Evolutionary conservation across 257 asterid species (phyloP).

Genomic region (Penstemon davidsonii): DNA sequence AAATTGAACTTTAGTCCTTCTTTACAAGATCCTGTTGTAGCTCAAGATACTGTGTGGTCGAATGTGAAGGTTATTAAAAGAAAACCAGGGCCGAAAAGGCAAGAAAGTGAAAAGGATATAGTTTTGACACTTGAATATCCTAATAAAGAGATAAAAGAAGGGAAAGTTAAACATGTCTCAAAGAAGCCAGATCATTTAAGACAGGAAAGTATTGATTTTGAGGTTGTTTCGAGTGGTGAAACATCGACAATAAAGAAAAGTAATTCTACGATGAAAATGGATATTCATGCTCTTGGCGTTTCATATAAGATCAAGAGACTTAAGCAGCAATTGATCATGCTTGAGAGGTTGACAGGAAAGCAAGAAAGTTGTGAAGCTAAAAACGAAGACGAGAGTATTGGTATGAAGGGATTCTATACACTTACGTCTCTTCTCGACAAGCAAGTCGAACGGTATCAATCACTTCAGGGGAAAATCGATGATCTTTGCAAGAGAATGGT

Average conservation of each 20-base stretch:
- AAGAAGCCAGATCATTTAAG: conserved; percentile 30
- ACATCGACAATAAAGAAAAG: conserved; percentile 41
- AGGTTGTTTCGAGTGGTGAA: conserved; percentile 32
- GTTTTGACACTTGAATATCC: conserved; percentile 57
- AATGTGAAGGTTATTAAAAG: conserved; percentile 66
- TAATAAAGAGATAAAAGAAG: conserved; percentile 39
- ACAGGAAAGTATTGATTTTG: conserved; percentile 38
- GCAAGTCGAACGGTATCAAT: conserved; percentile 74
- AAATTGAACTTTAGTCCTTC: conserved; percentile 46
- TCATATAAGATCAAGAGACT: conserved; percentile 93
- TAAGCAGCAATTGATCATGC: conserved; percentile 80
- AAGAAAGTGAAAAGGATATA: conserved; percentile 61
- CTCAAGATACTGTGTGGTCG: conserved; percentile 67
- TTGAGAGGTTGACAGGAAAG: conserved; percentile 74
- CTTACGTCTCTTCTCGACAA: conserved; percentile 64
- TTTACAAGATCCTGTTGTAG: conserved; percentile 33
- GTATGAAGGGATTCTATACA: conserved; percentile 45
- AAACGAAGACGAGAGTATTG: conserved; percentile 36
- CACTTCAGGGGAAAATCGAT: conserved; percentile 77
- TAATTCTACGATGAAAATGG: conserved; percentile 61
- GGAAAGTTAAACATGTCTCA: conserved; percentile 22
- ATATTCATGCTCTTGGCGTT: conserved; percentile 89
- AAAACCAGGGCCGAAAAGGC: conserved; percentile 51
- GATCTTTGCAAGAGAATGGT: conserved; percentile 89
- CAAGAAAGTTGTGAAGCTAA: conserved; percentile 54